Conservation (phyloP, 495 filamentous ascomycete species). For the Lindgomyces ingoldianus region DNA sequence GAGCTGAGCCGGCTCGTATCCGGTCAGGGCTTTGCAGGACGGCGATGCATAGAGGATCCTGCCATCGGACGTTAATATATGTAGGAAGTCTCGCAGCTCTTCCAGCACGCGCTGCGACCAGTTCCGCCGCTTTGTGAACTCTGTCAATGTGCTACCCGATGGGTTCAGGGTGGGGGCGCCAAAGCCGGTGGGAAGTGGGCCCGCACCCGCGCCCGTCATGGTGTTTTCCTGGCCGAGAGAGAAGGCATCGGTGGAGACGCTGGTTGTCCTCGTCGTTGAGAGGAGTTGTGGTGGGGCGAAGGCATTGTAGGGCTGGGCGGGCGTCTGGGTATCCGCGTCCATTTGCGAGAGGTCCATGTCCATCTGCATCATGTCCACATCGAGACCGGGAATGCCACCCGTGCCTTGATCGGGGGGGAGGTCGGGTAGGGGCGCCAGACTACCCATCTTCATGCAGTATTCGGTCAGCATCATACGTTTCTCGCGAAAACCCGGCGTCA, state of each 20-base stretch:
- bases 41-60: constrained; percentile 82
- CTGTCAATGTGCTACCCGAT: constrained; percentile 68
- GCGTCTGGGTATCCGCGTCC: constrained; percentile 26
- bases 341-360: constrained; percentile 41
- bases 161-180: constrained; percentile 51
- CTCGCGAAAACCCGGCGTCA: neutral
- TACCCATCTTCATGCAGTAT: constrained; percentile 20
- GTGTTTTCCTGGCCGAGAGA: constrained; percentile 35
- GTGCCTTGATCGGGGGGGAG: constrained; percentile 7
- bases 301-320: constrained; percentile 15
- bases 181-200: constrained; percentile 59
- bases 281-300: constrained; percentile 15
- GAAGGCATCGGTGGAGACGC: constrained; percentile 34
- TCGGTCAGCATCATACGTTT: constrained; percentile 19
- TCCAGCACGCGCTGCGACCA: constrained; percentile 89
- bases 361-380: constrained; percentile 36
- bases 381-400: neutral
- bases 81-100: constrained; percentile 84
- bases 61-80: constrained; percentile 83
- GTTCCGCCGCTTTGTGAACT: constrained; percentile 80
- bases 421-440: constrained; percentile 20
- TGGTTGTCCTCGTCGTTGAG: constrained; percentile 26
- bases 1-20: constrained; percentile 69
- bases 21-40: constrained; percentile 74
- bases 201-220: constrained; percentile 55